phyloP scores from a whole-genome alignment of 306 rosid genomes.

The Lagenaria siceraria region DNA sequence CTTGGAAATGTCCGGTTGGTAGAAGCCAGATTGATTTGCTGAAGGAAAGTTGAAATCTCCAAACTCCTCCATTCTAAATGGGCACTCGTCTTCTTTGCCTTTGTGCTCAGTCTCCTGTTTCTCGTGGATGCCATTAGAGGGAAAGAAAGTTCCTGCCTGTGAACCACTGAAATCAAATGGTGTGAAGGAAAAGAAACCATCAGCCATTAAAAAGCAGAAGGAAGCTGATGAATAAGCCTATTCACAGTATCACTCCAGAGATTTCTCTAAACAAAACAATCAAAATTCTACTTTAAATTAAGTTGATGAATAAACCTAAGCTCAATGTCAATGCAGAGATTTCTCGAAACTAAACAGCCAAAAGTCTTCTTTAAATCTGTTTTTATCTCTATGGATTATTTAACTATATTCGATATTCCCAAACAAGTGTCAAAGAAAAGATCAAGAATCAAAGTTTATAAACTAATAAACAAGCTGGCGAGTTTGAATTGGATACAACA shows the following conservation, averaged over 20 bases:
- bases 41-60: constrained; percentile 16
- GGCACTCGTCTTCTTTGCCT: constrained; percentile 8
- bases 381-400: background rate
- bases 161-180: constrained; percentile 26
- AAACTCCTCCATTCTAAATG: constrained; percentile 13
- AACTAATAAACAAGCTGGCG: background rate
- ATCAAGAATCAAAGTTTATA: background rate
- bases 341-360: background rate
- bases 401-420: background rate
- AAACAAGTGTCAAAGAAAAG: background rate
- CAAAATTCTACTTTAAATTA: background rate
- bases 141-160: constrained; percentile 10
- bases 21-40: background rate
- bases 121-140: constrained; percentile 4
- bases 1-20: constrained; percentile 2
- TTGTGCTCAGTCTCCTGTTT: constrained; percentile 10
- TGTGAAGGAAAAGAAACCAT: constrained; percentile 18
- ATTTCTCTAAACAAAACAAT: background rate
- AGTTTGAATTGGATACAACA: background rate
- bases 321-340: background rate
- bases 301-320: background rate
- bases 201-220: constrained; percentile 15
- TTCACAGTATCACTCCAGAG: background rate
- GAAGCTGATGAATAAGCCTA: background rate
- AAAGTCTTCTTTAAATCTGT: background rate